Evolutionary conservation across 148 eudicot species (phyloP), one percentile per base, ranked within the genome.

Genomic region (Mesembryanthemum crystallinum): DNA sequence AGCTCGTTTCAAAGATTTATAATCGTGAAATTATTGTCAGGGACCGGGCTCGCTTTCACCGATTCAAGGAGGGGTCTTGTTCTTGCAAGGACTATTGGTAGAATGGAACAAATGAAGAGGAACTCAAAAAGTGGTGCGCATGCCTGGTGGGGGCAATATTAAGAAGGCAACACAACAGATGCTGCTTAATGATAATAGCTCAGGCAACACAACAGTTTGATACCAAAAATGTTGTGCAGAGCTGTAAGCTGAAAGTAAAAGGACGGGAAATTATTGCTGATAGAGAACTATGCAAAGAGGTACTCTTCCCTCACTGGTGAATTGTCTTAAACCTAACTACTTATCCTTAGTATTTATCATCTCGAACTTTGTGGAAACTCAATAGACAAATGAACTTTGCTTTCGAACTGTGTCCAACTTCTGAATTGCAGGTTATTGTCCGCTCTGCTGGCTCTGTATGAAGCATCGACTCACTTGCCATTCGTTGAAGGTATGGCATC

Each of bases 31-130:
- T 93, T 60, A 85, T 89, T 52, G 93, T 93, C 11, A 83, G 98
- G 83, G 96, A 90, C 69, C 86, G 93, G 64, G 86, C 96, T 63
- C 84, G 98, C 76, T 93, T 93, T 78, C 96, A 90, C 33, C 86
- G 91, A 70, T 93, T 93, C 77, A 85, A 77, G 76, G 87, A 82
- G 18, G 98, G 98, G 11, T 72, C 76, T 49, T 93, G 98, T 84
- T 93, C 98, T 25, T 93, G 98, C 79, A 80, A 73, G 81, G 98
- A 90, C 72, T 93, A 85, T 73, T 81, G 83, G 83, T 81, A 64
- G 58, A 32, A 25, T 15, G 15, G n/a, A 24, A 60, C 52, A 21
- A n/a, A n/a, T n/a, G 23, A 51, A 28, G 75, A 55, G 27, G 33
- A 6, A 11, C 21, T 25, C 24, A 20, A 27, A 17, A 27, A 7